Base-by-base conservation (phyloP, 345 rosid genomes). In the Murraya paniculata region DNA sequence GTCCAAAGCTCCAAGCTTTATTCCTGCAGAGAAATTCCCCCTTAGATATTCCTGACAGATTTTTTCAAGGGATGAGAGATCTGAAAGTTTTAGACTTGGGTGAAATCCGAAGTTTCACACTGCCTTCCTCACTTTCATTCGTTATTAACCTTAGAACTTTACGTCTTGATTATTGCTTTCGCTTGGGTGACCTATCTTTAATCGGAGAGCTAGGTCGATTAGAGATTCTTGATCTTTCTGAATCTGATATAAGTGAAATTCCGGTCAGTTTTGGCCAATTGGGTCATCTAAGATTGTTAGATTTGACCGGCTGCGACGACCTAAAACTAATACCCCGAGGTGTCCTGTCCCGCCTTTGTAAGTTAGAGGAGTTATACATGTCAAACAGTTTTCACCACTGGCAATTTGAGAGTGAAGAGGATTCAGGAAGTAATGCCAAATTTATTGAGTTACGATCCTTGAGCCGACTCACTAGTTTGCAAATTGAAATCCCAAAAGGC, bases 241-340 rank as follows among this genome's bases (percentile, higher is more conserved):
- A 1, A 3, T 39, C 68, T 39, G 4, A 14, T 41, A 1, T 60
- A 4, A 1, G 27, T 1, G 38, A 39, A 68, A 38, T 74, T 8
- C 69, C 69, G 1, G 0, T 0, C 16, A 7, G n/a, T 16, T 61
- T 74, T 28, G 10, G 69, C 7, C 41, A 7, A 18, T 59, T 74
- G 25, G 21, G 11, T 38, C 38, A 2, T n/a, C 58, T 74, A 2
- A 74, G 69, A 36, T 28, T 74, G 39, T 28, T 74, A 0, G 69
- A 74, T 28, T 27, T 61, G 58, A 36, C 18, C 0, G 18, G 1
- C 0, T 60, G 56, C 25, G 0, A 0, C 1, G 0, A 0, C 0
- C 27, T 27, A 41, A 0, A 0, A 6, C 6, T 21, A 56, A 72
- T 33, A 31, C 14, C 74, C 6, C 22, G 2, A 2, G 62, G 64